Conservation (phyloP, 2,329 filamentous ascomycete genomes). For the Colletotrichum noveboracense region DNA sequence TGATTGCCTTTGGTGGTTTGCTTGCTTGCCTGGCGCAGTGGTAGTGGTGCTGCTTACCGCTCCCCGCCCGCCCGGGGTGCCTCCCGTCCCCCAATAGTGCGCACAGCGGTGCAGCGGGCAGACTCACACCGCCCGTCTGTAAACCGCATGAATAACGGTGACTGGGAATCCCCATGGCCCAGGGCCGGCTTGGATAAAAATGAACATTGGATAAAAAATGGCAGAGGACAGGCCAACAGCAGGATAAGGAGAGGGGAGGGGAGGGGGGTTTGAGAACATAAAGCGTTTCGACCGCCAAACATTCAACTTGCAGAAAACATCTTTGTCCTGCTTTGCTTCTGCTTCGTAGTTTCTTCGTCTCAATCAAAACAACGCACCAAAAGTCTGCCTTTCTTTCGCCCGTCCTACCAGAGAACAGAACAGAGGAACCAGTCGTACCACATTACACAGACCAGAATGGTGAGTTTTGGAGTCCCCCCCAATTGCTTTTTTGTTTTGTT, state of each 20-base stretch:
- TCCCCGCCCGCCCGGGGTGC: background rate
- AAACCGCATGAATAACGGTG: constrained; percentile 14
- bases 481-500: constrained; percentile 12
- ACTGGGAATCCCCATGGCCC: constrained; percentile 19
- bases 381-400: background rate
- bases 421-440: background rate
- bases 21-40: background rate
- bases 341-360: background rate
- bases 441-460: constrained; percentile 34
- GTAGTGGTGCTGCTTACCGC: background rate
- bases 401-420: background rate
- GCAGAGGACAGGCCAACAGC: background rate
- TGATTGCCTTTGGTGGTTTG: background rate
- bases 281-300: constrained; percentile 17
- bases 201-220: background rate
- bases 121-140: constrained; percentile 3
- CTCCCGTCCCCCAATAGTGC: background rate
- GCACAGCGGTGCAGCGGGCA: background rate
- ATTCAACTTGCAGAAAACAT: constrained; percentile 15
- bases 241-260: background rate
- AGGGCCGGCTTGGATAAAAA: constrained; percentile 3
- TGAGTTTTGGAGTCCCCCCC: constrained; percentile 31
- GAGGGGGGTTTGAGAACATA: background rate
- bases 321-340: background rate
- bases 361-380: background rate